phyloP scores from a whole-genome alignment of 768 basidiomycete species.

The Amanita pseudoporphyria region DNA sequence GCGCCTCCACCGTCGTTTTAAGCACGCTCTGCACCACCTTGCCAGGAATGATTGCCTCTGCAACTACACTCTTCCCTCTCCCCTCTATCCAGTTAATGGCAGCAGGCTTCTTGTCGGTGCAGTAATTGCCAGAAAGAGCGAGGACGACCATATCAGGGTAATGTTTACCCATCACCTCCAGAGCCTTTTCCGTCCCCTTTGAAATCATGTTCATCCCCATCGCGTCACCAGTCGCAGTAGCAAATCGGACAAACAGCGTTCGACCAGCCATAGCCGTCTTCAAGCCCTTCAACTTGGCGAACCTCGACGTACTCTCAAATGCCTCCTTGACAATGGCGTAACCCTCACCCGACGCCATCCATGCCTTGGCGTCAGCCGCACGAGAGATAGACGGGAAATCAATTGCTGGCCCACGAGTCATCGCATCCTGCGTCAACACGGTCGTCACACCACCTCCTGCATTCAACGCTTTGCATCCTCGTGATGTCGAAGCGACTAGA shows the following conservation, averaged over 20 bases:
- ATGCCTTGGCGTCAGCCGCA: constrained; percentile 79
- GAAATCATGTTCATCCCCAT: constrained; percentile 99
- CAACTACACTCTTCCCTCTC: constrained; percentile 94
- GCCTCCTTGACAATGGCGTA: constrained; percentile 66
- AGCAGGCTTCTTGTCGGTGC: constrained; percentile 99
- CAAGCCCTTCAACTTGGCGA: constrained; percentile 76
- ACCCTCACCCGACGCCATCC: constrained; percentile 80
- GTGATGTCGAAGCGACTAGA: constrained; percentile 92
- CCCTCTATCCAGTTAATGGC: constrained; percentile 99
- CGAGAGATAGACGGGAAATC: constrained; percentile 79
- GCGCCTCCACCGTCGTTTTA: constrained; percentile 87
- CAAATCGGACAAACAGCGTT: constrained; percentile 88
- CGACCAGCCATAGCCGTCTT: constrained; percentile 91
- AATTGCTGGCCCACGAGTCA: constrained; percentile 99
- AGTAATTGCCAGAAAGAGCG: constrained; percentile 94
- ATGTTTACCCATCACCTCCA: constrained; percentile 63
- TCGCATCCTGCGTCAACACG: constrained; percentile 84
- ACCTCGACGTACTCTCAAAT: constrained; percentile 92
- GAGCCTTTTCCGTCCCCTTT: constrained; percentile 93
- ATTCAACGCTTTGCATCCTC: constrained; percentile 97
- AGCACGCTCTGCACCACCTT: constrained; percentile 81
- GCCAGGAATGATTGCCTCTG: constrained; percentile 89
- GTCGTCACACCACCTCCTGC: constrained; percentile 93
- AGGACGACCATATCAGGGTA: constrained; percentile 91
- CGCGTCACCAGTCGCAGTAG: constrained; percentile 91